These are phyloP conservation scores for Leersia perrieri DNA, from an alignment of 176 grass and related monocot genomes.

Conservation along the genomic window DNA sequence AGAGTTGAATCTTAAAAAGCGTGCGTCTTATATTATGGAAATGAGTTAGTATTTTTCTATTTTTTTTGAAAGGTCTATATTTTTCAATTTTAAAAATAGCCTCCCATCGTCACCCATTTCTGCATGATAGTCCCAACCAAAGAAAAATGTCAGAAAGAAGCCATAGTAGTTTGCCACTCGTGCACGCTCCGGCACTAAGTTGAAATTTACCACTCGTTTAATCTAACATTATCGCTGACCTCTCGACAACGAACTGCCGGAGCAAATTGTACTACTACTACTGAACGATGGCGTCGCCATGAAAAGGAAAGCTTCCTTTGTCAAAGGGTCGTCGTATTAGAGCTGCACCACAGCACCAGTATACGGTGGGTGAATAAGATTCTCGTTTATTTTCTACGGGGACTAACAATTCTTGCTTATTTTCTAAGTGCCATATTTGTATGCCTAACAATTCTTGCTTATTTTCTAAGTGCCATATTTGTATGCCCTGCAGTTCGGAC, in stretches of 20 bases:
- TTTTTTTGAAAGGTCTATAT: too few species aligned
- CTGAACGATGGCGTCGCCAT: background rate
- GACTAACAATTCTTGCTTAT: background rate
- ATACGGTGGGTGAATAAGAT: background rate
- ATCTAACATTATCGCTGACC: constrained; percentile 36
- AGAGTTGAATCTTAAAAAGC: too few species aligned
- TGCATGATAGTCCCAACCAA: background rate
- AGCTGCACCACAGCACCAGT: constrained; percentile 12
- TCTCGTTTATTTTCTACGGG: background rate
- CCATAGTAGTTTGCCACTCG: background rate
- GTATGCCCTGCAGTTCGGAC: background rate
- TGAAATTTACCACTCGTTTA: background rate
- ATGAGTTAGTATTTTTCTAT: too few species aligned
- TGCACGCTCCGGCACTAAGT: constrained; percentile 19
- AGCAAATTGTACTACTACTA: background rate
- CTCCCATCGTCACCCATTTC: constrained; percentile 1
- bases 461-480: background rate
- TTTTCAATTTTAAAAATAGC: background rate
- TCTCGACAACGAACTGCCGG: background rate
- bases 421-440: background rate
- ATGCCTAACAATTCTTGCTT: too few species aligned
- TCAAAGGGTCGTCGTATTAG: constrained; percentile 27
- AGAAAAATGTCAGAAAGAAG: background rate
- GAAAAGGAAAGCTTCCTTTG: constrained; percentile 28
- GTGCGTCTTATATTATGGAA: too few species aligned